Evolutionary conservation across 768 basidiomycete genomes (phyloP), one percentile per base, ranked within the genome.

Genomic region (Nevesoporus exiguus): DNA sequence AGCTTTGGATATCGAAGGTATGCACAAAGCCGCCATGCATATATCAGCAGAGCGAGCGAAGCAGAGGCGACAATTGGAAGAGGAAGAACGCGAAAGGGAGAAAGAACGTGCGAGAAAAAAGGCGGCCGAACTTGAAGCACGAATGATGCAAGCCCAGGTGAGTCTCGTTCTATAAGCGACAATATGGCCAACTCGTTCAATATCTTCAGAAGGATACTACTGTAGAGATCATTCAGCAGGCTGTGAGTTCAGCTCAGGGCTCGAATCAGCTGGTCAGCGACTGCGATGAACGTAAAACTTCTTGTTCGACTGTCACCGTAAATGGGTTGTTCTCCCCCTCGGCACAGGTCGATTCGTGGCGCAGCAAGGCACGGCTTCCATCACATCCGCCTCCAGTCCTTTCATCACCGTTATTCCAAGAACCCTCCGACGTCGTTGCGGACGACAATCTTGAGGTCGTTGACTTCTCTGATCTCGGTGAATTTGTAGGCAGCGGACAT

Each of bases 41-140:
- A 80, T 71, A 51, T 89, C 89, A 7, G 93, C 93, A 2, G 91
- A 90, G 57, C 80, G 91, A 37, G 93, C 93, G 7, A 86, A 83
- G 63, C 80, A 86, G 57, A 77, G 93, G 50, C 76, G 90, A 44
- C 85, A 90, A 62, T 80, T 87, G 47, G 93, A 94, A 61, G 93
- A 95, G 66, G 86, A 84, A 56, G 86, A 89, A 60, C 79, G 92
- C 15, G 85, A 90, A 65, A 85, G 81, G 44, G 86, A 87, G 68
- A 82, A 82, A 60, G 91, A 93, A 61, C 77, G 93, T 15, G 93
- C 93, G 14, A 77, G 81, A 56, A 80, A 74, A 71, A 96, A 94
- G 69, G 92, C 90, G 25, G 80, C 77, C 11, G 88, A 89, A 65
- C 66, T 91, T 22, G 88, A 90, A 70, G 86, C 77, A 51, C 83